phyloP scores from a whole-genome alignment of 176 grass and related monocot species.

The Canna indica region DNA sequence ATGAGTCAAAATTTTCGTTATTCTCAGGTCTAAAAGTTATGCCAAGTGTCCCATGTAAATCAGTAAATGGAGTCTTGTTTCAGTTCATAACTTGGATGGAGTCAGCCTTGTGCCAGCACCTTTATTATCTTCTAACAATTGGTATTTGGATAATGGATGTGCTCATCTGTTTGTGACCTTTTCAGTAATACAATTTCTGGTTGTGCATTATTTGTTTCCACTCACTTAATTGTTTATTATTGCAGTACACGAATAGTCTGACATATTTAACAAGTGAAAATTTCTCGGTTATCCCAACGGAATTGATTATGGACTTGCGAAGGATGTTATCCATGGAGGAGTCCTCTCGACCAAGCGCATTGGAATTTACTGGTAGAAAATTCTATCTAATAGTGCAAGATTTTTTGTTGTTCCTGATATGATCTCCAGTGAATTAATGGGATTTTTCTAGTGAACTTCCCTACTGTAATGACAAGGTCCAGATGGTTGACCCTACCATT shows the following conservation, averaged over 20 bases:
- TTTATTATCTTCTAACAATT: too few species aligned
- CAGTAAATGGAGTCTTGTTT: too few species aligned
- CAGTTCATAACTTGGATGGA: too few species aligned
- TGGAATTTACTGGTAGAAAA: constrained; percentile 65
- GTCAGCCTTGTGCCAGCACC: too few species aligned
- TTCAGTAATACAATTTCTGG: constrained; percentile 9
- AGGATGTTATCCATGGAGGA: constrained; percentile 84
- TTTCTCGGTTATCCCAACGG: constrained; percentile 65
- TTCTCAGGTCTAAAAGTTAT: too few species aligned
- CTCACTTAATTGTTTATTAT: constrained; percentile 20
- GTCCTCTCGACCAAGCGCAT: constrained; percentile 65
- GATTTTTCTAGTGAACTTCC: constrained; percentile 3
- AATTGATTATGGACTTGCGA: constrained; percentile 74
- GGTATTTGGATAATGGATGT: too few species aligned
- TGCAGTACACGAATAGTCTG: constrained; percentile 88
- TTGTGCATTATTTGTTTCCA: constrained; percentile 11
- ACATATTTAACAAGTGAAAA: constrained; percentile 84
- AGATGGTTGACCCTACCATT: neutral
- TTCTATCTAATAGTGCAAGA: neutral
- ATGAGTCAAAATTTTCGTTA: too few species aligned
- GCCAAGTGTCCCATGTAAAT: too few species aligned
- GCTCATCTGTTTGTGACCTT: too few species aligned
- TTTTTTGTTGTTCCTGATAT: neutral
- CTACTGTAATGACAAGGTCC: constrained; percentile 2
- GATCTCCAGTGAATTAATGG: neutral